These are phyloP conservation scores for Ophiostoma piceae DNA, from an alignment of 2,329 filamentous ascomycete genomes.

Conservation along the genomic window DNA sequence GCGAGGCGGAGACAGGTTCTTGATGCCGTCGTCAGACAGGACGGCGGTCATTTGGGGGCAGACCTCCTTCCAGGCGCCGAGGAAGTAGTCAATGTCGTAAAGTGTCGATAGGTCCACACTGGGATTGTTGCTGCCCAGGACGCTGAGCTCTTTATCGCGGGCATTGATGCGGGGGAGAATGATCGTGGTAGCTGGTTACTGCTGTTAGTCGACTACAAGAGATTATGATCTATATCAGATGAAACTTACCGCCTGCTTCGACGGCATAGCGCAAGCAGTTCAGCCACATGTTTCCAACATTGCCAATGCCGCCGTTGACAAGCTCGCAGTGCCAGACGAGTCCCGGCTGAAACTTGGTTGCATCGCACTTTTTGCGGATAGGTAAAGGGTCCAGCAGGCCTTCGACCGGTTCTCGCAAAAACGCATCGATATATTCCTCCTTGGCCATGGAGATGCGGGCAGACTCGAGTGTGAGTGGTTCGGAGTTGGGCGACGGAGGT, in stretches of 20 bases:
- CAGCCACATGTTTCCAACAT: constrained; percentile 36
- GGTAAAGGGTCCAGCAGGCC: constrained; percentile 26
- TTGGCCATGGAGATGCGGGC: constrained; percentile 20
- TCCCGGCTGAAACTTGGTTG: constrained; percentile 33
- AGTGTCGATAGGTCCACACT: constrained; percentile 22
- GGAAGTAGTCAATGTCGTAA: constrained; percentile 25
- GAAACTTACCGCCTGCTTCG: constrained; percentile 28
- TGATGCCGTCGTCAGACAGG: constrained; percentile 19
- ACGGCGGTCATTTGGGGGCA: constrained; percentile 27
- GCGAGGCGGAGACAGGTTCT: constrained; percentile 18
- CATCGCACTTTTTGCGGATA: constrained; percentile 30
- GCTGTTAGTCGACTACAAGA: constrained; percentile 5
- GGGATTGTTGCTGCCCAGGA: constrained; percentile 22
- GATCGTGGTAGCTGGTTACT: constrained; percentile 26
- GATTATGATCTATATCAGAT: not conserved
- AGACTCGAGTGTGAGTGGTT: not conserved
- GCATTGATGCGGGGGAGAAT: constrained; percentile 28
- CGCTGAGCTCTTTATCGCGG: constrained; percentile 25
- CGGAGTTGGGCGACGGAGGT: not conserved
- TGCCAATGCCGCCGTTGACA: constrained; percentile 37
- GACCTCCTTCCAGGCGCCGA: constrained; percentile 22
- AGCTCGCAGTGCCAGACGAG: constrained; percentile 37
- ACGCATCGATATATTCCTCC: constrained; percentile 26
- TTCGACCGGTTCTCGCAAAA: constrained; percentile 26
- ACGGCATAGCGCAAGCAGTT: constrained; percentile 38